Conservation (phyloP, 2,329 filamentous ascomycete species). For the Cordyceps tenuipes region DNA sequence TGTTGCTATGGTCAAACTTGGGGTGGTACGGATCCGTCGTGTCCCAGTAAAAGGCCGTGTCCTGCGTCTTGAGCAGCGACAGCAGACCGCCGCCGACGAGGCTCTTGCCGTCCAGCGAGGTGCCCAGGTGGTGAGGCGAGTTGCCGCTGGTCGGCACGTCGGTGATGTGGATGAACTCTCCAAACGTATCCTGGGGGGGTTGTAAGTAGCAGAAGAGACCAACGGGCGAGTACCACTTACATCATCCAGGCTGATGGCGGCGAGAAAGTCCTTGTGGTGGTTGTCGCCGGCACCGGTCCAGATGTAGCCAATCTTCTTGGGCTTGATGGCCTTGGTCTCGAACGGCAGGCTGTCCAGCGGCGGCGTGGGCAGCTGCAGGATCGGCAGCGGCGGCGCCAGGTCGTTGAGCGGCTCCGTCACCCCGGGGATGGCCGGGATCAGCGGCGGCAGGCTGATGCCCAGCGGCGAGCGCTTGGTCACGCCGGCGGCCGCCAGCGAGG, state of each 20-base stretch:
- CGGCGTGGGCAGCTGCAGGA: conserved; percentile 52
- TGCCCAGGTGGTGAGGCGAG: conserved; percentile 50
- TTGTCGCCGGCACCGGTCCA: conserved; percentile 56
- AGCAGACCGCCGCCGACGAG: conserved; percentile 49
- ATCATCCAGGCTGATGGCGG: conserved; percentile 51
- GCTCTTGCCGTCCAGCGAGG: conserved; percentile 47
- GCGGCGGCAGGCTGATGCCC: conserved; percentile 38
- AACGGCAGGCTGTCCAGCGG: conserved; percentile 47
- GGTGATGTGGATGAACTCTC: conserved; percentile 47
- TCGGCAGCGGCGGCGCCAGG: conserved; percentile 45
- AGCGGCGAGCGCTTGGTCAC: conserved; percentile 20
- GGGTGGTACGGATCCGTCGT: conserved; percentile 49
- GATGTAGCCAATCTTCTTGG: conserved; percentile 60
- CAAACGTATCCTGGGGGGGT: conserved; percentile 55
- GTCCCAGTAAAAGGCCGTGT: conserved; percentile 56
- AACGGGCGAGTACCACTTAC: conserved; percentile 18
- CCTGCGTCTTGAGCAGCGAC: conserved; percentile 51
- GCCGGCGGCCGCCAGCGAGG: neutral
- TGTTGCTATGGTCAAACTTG: conserved; percentile 51
- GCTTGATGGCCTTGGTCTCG: conserved; percentile 44
- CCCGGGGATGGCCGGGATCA: conserved; percentile 51
- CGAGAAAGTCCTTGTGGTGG: conserved; percentile 49
- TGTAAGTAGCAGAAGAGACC: too few species aligned
- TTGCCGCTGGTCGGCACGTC: conserved; percentile 53
- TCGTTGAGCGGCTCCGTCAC: conserved; percentile 47